Evolutionary conservation across 331 rosid genomes (phyloP), one percentile per base, ranked within the genome.

Genomic region (Spiraea crenata): DNA sequence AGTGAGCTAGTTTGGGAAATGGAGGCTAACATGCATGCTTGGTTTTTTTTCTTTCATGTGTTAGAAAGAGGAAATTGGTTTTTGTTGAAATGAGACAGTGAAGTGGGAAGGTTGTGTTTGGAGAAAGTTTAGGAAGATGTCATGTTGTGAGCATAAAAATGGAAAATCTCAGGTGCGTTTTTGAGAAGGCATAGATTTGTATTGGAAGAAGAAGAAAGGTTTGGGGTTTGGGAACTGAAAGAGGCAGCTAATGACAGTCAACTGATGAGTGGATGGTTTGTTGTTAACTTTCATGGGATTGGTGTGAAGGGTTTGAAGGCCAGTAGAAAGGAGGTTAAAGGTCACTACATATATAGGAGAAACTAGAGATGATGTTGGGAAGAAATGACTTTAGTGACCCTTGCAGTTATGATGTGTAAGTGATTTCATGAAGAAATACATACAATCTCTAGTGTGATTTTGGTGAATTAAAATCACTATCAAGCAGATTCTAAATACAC

Each of bases 271-370:
- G 64, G 44, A 16, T 59, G 46, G 45, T 59, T 35, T 37, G 46
- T 16, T 61, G 66, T 40, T 9, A 40, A 61, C 48, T 40, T 61
- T 40, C 35, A 65, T 63, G 75, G 80, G 80, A 41, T 73, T 63
- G 65, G 42, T 40, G 63, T 56, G 63, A 64, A 7, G 47, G 58
- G 67, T 35, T 9, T 61, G 47, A n/a, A 39, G 39, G 57, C 71
- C 5, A 11, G 59, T 50, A 57, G 80, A n/a, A 52, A 37, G 77
- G 70, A 48, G 76, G 37, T 54, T 62, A 48, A 77, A 65, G 39
- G 59, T 48, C 73, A 40, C 78, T 56, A 72, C 59, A 80, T 72
- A 69, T 80, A 80, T 9, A 48, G 87, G 76, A 73, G 63, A 61
- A 87, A 70, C 31, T 25, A 25, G 31, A 25, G 31, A 25, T 25